Base-by-base conservation (phyloP, 441 rosid genomes). In the Gossypium gossypioides region DNA sequence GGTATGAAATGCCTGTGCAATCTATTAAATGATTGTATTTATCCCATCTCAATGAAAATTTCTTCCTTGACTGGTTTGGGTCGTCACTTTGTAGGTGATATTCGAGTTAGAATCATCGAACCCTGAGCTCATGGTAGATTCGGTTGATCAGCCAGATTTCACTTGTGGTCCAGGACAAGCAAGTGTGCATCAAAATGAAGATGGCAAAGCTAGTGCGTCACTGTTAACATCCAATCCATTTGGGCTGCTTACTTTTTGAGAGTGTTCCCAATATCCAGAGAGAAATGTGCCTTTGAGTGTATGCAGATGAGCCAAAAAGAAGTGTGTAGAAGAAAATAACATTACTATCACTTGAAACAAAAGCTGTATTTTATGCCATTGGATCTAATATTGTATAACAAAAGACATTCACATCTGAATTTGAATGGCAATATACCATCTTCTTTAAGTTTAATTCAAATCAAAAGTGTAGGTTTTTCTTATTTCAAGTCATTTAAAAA, bases 31-130 rank as follows among this genome's bases (percentile, higher is more conserved):
- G 18, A 2, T 12, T 21, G 16, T 40, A 40, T 15, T 15, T 29
- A 32, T 16, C 12, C 44, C 7, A 32, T 61, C 42, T 32, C 46
- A 32, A 54, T 46, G 18, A 63, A 66, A 61, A 32, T 44, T 13
- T 72, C 54, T 59, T 29, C 34, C 51, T 5, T 48, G 13, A 9
- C 4, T 21, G 10, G 19, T 74, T 68, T 18, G 76, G 71, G 75
- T 62, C 57, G 5, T 59, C n/a, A 54, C 15, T 63, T 25, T n/a
- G 68, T 82, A 91, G 96, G 91, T 84, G 64, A 69, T 91, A 46
- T 84, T 94, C 5, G 97, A 89, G 86, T 37, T 90, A 71, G 96
- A 90, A 82, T 85, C 91, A 52, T 87, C 88, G 10, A 80, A 77
- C 29, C 48, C 83, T 0, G 80, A 83, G 78, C 88, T 88, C 56